phyloP scores from a whole-genome alignment of 306 rosid genomes.

The Quercus rubra region DNA sequence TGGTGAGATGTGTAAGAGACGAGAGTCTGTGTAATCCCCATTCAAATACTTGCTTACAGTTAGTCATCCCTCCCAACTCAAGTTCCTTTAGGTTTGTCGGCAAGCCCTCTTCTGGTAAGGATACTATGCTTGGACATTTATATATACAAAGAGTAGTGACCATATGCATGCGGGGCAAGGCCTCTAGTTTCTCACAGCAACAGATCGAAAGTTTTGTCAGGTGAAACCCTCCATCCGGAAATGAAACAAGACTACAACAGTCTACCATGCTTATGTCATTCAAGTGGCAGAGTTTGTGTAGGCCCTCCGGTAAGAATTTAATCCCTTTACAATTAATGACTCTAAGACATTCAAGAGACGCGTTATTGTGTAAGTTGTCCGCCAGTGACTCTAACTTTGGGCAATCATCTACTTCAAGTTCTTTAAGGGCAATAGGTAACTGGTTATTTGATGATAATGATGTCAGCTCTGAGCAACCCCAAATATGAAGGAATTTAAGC shows the following conservation, averaged over 20 bases:
- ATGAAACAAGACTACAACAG: slow-evolving; percentile 8
- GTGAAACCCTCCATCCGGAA: slow-evolving; percentile 12
- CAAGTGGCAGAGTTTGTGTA: slow-evolving; percentile 1
- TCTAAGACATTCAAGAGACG: neutral
- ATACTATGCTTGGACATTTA: neutral
- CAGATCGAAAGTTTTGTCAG: neutral
- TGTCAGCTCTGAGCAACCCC: no score
- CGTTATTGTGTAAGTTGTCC: neutral
- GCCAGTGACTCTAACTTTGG: slow-evolving; percentile 3
- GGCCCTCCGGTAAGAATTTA: slow-evolving; percentile 7
- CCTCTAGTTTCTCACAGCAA: neutral
- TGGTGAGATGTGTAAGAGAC: neutral
- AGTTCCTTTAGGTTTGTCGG: slow-evolving; percentile 20
- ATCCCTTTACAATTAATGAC: slow-evolving; percentile 1
- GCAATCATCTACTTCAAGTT: neutral
- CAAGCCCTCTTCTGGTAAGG: neutral
- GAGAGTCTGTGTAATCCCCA: slow-evolving; percentile 18
- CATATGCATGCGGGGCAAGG: neutral
- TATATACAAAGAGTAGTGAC: neutral
- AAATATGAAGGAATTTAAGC: no score
- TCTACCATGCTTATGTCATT: neutral
- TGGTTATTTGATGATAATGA: slow-evolving; percentile 1
- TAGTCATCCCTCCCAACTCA: rapidly evolving
- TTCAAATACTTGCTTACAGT: slow-evolving; percentile 4
- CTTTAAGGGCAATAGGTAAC: slow-evolving; percentile 12